Percentiles rank a stretch among this genome's conserved stretches.
Evolutionary conservation across 2,329 filamentous ascomycete genomes (phyloP).

Genomic region (Thermoascus crustaceus): DNA sequence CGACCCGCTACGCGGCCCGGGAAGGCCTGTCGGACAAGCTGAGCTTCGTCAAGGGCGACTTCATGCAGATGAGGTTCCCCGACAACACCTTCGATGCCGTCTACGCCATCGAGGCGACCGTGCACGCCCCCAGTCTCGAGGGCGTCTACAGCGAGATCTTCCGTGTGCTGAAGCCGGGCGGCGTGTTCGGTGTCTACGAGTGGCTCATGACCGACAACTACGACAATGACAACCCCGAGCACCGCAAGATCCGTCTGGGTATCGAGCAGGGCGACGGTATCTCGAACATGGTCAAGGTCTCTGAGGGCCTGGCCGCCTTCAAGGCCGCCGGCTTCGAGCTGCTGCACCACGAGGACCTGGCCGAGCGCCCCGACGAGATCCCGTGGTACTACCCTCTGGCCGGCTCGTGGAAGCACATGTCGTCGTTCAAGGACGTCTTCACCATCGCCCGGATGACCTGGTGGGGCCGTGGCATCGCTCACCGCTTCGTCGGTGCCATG

Average conservation of each 20-base stretch:
- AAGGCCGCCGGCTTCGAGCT: slow-evolving; percentile 80
- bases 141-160: slow-evolving; percentile 93
- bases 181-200: slow-evolving; percentile 94
- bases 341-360: slow-evolving; percentile 76
- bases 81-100: slow-evolving; percentile 90
- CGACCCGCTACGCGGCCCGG: slow-evolving; percentile 73
- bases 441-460: slow-evolving; percentile 86
- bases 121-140: slow-evolving; percentile 82
- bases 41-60: slow-evolving; percentile 87
- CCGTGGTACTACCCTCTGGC: slow-evolving; percentile 95
- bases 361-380: slow-evolving; percentile 61
- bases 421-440: slow-evolving; percentile 68
- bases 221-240: slow-evolving; percentile 76
- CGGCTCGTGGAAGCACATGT: slow-evolving; percentile 76
- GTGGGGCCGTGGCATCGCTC: slow-evolving; percentile 64
- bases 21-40: slow-evolving; percentile 74
- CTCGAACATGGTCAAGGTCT: slow-evolving; percentile 88
- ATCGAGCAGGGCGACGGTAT: slow-evolving; percentile 97
- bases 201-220: slow-evolving; percentile 98
- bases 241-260: slow-evolving; percentile 82
- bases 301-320: slow-evolving; percentile 74
- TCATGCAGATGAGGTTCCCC: slow-evolving; percentile 98
- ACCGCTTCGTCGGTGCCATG: slow-evolving; percentile 67
- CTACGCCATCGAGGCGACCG: slow-evolving; percentile 94
- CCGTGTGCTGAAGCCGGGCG: slow-evolving; percentile 91